Conservation (phyloP, 1,284 basidiomycete species). For the Salmacisia buchloeana region DNA sequence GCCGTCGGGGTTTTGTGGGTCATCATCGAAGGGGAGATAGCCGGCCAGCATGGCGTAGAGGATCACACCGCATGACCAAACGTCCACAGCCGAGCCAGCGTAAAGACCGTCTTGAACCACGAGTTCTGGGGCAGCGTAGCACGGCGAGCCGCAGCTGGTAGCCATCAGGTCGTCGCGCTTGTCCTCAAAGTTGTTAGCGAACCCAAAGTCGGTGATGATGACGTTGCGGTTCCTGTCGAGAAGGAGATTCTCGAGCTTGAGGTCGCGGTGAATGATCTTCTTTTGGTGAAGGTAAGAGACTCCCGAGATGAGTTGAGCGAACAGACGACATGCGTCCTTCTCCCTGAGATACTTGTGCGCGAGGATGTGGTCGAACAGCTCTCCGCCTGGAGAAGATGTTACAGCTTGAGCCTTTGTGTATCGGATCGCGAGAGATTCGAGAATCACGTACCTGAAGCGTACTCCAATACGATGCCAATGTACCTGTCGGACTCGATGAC, state of each 20-base stretch:
- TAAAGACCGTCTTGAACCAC: conserved; percentile 97
- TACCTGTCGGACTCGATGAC: conserved; percentile 99
- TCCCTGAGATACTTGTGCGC: conserved; percentile 96
- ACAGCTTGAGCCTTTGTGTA: neutral
- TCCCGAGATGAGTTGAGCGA: conserved; percentile 95
- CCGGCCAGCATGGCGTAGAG: conserved; percentile 98
- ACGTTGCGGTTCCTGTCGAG: conserved; percentile 96
- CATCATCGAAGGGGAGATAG: conserved; percentile 99
- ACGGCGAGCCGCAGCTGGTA: conserved; percentile 92
- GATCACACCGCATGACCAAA: conserved; percentile 99
- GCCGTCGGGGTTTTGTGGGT: conserved; percentile 95
- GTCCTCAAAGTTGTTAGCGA: conserved; percentile 87
- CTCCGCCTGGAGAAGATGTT: conserved; percentile 63
- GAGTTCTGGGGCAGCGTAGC: conserved; percentile 98
- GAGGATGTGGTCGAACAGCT: conserved; percentile 97
- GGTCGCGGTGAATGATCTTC: conserved; percentile 97
- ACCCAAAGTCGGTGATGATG: conserved; percentile 99
- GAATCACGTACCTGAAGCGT: conserved; percentile 65
- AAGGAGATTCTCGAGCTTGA: conserved; percentile 96
- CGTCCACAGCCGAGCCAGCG: conserved; percentile 96
- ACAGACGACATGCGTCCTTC: conserved; percentile 88
- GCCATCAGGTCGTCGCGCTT: conserved; percentile 89
- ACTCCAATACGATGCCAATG: conserved; percentile 98
- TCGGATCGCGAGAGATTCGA: neutral
- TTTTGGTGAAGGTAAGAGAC: conserved; percentile 99